Conservation (phyloP, 345 rosid genomes). For the Aquilaria sinensis region DNA sequence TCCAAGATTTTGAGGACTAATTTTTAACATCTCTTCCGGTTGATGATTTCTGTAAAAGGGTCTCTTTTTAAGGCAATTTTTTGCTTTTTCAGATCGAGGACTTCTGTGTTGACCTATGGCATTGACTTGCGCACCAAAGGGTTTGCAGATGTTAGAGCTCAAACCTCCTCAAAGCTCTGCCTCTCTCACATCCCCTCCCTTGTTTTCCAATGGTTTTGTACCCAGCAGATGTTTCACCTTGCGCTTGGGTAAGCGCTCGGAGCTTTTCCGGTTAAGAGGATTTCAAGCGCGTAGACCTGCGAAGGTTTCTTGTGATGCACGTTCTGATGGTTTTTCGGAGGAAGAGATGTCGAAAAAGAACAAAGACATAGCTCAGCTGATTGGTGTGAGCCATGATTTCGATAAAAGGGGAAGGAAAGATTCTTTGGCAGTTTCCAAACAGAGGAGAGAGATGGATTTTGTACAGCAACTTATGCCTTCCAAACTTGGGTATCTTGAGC, state of each 20-base stretch:
- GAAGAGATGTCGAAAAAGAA: constrained; percentile 12
- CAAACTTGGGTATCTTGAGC: constrained; percentile 24
- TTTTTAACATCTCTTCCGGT: no score
- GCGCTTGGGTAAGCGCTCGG: constrained; percentile 3
- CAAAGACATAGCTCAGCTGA: constrained; percentile 11
- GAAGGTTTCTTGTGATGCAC: constrained; percentile 15
- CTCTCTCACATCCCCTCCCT: constrained; percentile 1
- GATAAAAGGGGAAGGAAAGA: neutral
- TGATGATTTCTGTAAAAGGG: neutral
- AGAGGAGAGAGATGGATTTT: neutral
- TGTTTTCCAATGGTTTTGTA: neutral
- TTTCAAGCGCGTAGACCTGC: constrained; percentile 8
- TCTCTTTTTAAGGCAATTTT: neutral
- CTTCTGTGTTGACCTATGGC: constrained; percentile 12
- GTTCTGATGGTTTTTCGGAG: constrained; percentile 13
- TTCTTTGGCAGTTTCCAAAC: constrained; percentile 9
- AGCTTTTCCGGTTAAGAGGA: constrained; percentile 12
- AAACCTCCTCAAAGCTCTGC: constrained; percentile 6
- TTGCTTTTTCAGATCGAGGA: neutral
- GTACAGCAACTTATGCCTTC: constrained; percentile 17
- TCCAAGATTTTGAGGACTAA: neutral
- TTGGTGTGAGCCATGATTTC: neutral
- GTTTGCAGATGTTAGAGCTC: constrained; percentile 17
- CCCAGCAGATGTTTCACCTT: neutral
- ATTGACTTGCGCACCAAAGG: constrained; percentile 11